A percentile compares a stretch with the other conserved stretches of the same genome.
Evolutionary conservation across 2,329 filamentous ascomycete genomes (phyloP).

Genomic region (Neobulgaria alba): DNA sequence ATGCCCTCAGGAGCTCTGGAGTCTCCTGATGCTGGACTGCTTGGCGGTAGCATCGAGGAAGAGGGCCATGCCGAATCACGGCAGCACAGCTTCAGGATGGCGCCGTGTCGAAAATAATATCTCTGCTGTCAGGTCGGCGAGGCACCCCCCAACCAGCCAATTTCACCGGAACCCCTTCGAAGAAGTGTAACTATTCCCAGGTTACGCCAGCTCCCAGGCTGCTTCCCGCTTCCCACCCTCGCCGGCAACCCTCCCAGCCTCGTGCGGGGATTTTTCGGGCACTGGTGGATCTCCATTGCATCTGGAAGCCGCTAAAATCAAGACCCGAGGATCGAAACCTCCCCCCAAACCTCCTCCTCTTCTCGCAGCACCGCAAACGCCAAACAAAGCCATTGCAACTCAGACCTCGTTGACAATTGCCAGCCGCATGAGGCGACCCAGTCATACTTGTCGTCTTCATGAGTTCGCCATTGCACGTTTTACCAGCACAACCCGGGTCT

Average conservation of each 20-base stretch:
- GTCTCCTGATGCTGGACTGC: not conserved
- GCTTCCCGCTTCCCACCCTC: not conserved
- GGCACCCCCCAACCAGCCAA: not conserved
- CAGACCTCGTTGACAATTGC: not conserved
- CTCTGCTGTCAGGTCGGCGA: not conserved
- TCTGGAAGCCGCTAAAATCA: not conserved
- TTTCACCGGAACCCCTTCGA: not conserved
- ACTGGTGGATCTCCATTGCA: conserved; percentile 3
- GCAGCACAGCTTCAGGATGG: not conserved
- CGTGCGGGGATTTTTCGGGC: conserved; percentile 12
- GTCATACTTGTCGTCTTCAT: not conserved
- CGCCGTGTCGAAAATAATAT: not conserved
- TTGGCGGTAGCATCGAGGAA: not conserved
- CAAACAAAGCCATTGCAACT: not conserved
- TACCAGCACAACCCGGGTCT: not conserved
- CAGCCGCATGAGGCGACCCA: not conserved
- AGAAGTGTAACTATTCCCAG: conserved; percentile 1
- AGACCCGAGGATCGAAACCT: not conserved
- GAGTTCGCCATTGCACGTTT: not conserved
- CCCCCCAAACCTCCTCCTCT: not conserved
- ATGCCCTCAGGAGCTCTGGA: not conserved
- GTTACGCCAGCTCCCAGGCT: too few relatives aligned
- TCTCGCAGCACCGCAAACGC: not conserved
- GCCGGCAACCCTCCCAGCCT: conserved; percentile 6
- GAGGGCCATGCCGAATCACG: not conserved